Evolutionary conservation across 1,139 yeast genomes (phyloP).

Genomic region (Hyphopichia buzzinii): DNA sequence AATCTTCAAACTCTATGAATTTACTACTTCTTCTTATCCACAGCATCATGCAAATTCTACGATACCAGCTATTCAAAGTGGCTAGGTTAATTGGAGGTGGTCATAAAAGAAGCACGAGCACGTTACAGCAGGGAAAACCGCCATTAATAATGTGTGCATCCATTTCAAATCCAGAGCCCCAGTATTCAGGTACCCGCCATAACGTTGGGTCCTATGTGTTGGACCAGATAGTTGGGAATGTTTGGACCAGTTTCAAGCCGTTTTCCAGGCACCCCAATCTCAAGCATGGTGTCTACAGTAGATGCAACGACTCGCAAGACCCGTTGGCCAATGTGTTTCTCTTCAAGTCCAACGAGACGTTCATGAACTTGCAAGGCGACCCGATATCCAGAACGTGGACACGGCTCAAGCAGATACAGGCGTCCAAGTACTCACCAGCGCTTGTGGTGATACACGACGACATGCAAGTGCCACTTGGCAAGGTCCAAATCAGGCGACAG

Average conservation of each 20-base stretch:
- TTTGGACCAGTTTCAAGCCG: constrained; percentile 20
- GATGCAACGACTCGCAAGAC: constrained; percentile 14
- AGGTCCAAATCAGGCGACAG: constrained; percentile 54
- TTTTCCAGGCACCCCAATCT: constrained; percentile 21
- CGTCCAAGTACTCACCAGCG: constrained; percentile 24
- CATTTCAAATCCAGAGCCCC: constrained; percentile 75
- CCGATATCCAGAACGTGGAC: constrained; percentile 49
- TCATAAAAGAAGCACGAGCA: constrained; percentile 4
- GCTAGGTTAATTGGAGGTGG: neutral
- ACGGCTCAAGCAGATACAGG: constrained; percentile 22
- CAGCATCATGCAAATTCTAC: constrained; percentile 9
- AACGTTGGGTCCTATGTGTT: constrained; percentile 68
- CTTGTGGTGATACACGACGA: constrained; percentile 76
- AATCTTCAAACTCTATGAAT: neutral
- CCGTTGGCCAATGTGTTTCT: constrained; percentile 21
- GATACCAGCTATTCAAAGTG: neutral
- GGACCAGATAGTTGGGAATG: constrained; percentile 25
- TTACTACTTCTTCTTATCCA: constrained; percentile 3
- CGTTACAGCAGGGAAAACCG: constrained; percentile 13
- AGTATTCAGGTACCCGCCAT: constrained; percentile 64
- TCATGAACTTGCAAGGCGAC: constrained; percentile 70
- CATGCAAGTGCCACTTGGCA: constrained; percentile 62
- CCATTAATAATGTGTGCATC: constrained; percentile 50
- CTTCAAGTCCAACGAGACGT: constrained; percentile 47
- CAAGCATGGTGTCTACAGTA: constrained; percentile 15